phyloP scores from a whole-genome alignment of 2,329 filamentous ascomycete species.

The Penicillium expansum region DNA sequence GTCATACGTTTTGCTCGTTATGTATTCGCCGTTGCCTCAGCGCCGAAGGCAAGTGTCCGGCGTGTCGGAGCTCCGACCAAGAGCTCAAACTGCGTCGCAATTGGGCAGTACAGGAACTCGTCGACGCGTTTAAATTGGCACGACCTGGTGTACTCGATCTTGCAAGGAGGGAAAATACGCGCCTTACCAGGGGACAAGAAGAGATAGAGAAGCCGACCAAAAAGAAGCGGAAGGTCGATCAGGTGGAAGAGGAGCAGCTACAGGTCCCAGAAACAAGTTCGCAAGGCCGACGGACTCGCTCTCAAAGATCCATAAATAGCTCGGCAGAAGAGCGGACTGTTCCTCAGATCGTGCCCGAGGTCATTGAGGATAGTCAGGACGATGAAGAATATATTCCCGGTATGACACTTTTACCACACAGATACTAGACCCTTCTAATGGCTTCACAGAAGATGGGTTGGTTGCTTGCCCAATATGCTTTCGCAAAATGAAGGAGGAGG shows the following conservation, averaged over 20 bases:
- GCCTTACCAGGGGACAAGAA: slow-evolving; percentile 51
- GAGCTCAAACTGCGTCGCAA: slow-evolving; percentile 82
- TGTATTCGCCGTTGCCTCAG: slow-evolving; percentile 87
- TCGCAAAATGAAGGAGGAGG: slow-evolving; percentile 72
- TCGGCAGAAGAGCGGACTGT: not conserved
- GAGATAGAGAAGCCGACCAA: slow-evolving; percentile 25
- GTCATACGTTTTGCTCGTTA: slow-evolving; percentile 92
- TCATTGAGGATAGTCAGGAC: slow-evolving; percentile 43
- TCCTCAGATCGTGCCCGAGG: slow-evolving; percentile 18
- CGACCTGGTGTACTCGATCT: slow-evolving; percentile 63
- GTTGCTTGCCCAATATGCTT: slow-evolving; percentile 82
- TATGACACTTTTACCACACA: slow-evolving; percentile 16
- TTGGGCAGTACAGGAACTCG: slow-evolving; percentile 78
- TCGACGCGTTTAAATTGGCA: slow-evolving; percentile 70
- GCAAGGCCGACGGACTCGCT: slow-evolving; percentile 37
- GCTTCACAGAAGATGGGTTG: slow-evolving; percentile 63
- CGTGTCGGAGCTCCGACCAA: slow-evolving; percentile 76
- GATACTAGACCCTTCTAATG: slow-evolving; percentile 12
- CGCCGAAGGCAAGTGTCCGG: slow-evolving; percentile 80
- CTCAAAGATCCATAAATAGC: slow-evolving; percentile 17
- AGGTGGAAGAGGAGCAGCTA: slow-evolving; percentile 38
- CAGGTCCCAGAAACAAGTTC: slow-evolving; percentile 30
- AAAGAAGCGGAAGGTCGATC: slow-evolving; percentile 39
- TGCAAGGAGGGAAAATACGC: slow-evolving; percentile 56
- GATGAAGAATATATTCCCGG: slow-evolving; percentile 35